Base-by-base conservation (phyloP, 2,329 filamentous ascomycete species). In the Cladophialophora carrionii region DNA sequence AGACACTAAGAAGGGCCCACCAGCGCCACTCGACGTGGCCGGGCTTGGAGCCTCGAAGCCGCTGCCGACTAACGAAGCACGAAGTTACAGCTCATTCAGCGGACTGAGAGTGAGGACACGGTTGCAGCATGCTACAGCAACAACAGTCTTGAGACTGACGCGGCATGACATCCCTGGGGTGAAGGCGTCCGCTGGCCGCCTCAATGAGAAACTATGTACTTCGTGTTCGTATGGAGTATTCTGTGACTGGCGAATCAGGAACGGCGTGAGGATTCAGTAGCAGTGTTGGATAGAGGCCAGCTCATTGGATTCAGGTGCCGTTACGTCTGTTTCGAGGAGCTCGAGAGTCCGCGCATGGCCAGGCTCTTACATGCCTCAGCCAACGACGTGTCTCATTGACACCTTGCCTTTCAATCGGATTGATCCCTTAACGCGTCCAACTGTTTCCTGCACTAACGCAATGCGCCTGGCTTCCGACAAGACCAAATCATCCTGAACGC, bases 381-480 rank as follows among this genome's bases (percentile, higher is more conserved):
- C 37, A 43, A 43, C 14, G 14, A 43, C n/a, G 37, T 3, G 37
- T 43, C 37, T 43, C 37, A n/a, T 43, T n/a, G 37, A 17, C 37
- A 43, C 3, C 37, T n/a, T 20, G 37, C 37, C 37, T 43, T 43
- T 43, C 37, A 43, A 43, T 43, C 37, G 6, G 12, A 6, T 43
- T n/a, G 37, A 14, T 43, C n/a, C 37, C 37, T 43, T 14, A 6
- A n/a, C n/a, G 37, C 37, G 37, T 43, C 37, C 37, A 43, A 20
- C 37, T 43, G 37, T 43, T 43, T 43, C 17, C 37, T 17, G 37
- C 37, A n/a, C 37, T 8, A 41, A 43, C n/a, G 37, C 37, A n/a
- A 43, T 43, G 37, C 37, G 37, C 48, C 48, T 52, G 48, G 26
- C 48, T 24, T 52, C 48, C 8, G 26, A 52, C 26, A 29, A 52